Evolutionary conservation across 352 stramenopile genomes (phyloP).

Genomic region (Phytophthora aleatoria): DNA sequence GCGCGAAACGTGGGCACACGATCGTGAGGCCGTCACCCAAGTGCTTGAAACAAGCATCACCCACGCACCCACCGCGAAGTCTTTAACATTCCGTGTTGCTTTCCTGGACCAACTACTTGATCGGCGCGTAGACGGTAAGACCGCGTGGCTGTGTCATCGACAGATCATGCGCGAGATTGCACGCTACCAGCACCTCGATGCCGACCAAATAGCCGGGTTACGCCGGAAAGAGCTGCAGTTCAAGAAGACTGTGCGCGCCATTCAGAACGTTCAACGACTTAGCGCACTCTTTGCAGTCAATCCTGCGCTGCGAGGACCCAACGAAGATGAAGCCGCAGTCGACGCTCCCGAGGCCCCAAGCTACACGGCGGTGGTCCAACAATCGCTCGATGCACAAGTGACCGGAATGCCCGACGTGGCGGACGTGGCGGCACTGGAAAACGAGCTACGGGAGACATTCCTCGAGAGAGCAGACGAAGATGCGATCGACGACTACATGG

Average conservation of each 20-base stretch:
- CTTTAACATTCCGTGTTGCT: constrained; percentile 63
- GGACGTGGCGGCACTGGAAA: constrained; percentile 62
- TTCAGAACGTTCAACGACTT: constrained; percentile 55
- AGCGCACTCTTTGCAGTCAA: constrained; percentile 19
- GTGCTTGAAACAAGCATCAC: constrained; percentile 59
- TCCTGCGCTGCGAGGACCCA: constrained; percentile 1
- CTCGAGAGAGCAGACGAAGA: constrained; percentile 61
- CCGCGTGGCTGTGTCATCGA: constrained; percentile 76
- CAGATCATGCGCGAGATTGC: constrained; percentile 82
- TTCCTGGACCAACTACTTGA: constrained; percentile 71
- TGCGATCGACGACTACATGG: constrained; percentile 74
- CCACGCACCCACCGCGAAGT: constrained; percentile 58
- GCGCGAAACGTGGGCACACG: constrained; percentile 68
- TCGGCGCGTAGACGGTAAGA: constrained; percentile 76
- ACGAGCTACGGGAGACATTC: constrained; percentile 67
- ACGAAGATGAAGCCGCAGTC: constrained; percentile 11
- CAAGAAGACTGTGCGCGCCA: constrained; percentile 67
- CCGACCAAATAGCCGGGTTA: constrained; percentile 65
- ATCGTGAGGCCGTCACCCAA: constrained; percentile 52
- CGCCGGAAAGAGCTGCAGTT: constrained; percentile 74
- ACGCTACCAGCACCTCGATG: constrained; percentile 70
- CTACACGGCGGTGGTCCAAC: constrained; percentile 48
- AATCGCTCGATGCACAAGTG: constrained; percentile 18
- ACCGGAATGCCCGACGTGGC: constrained; percentile 10
- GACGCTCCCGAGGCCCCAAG: constrained; percentile 12